phyloP scores from a whole-genome alignment of 2,329 filamentous ascomycete genomes.

The Monilinia laxa region DNA sequence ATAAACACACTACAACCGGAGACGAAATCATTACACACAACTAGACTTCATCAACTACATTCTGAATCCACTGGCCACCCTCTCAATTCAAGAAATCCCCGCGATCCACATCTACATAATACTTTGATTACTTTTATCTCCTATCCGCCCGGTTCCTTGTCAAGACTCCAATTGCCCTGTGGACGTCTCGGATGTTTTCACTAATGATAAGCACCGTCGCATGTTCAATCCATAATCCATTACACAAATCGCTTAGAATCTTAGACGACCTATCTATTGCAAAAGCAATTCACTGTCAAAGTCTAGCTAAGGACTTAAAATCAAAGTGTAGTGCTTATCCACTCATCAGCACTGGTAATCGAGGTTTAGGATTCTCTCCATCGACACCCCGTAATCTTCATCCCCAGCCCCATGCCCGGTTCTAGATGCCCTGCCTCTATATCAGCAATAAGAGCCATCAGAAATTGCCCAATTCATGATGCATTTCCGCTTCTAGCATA shows the following conservation, averaged over 20 bases:
- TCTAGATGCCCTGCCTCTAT: background rate
- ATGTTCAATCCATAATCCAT: background rate
- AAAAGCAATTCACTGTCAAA: conserved; percentile 3
- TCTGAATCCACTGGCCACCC: conserved; percentile 11
- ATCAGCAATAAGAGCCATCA: background rate
- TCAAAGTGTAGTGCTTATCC: background rate
- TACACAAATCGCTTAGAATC: background rate
- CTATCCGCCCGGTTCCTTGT: conserved; percentile 4
- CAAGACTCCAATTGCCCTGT: background rate
- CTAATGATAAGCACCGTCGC: conserved; percentile 1
- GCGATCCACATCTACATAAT: conserved; percentile 2
- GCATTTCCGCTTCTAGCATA: background rate
- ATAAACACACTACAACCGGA: conserved; percentile 8
- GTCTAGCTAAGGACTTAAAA: background rate
- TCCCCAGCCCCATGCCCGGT: background rate
- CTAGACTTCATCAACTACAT: background rate
- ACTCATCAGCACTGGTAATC: background rate
- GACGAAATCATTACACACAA: conserved; percentile 4
- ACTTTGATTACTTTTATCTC: conserved; percentile 3
- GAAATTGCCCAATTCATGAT: background rate
- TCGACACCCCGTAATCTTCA: conserved; percentile 10
- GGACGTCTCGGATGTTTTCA: background rate
- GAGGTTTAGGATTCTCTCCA: conserved; percentile 10
- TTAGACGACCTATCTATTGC: background rate
- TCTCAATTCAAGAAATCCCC: conserved; percentile 5